Percentiles rank a stretch among this genome's conserved stretches.
Evolutionary conservation across 345 rosid genomes (phyloP).

Genomic region (Eucalyptus tenuipes): DNA sequence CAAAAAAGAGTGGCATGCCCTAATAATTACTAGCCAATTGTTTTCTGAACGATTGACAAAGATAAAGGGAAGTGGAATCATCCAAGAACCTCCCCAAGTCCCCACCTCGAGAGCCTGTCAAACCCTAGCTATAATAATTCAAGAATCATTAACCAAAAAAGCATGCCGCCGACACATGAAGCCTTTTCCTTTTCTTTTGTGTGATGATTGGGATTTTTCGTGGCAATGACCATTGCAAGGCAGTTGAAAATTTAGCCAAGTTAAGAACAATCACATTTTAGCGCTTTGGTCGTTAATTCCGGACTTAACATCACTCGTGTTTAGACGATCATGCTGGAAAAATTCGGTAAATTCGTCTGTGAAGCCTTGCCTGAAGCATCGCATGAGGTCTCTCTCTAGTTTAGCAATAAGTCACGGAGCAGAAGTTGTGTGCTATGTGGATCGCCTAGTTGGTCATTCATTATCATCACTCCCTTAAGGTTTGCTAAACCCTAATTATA

Average conservation of each 20-base stretch:
- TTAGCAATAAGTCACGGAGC: background rate
- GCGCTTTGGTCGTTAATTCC: background rate
- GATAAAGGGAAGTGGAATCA: background rate
- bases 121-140: background rate
- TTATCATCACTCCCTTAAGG: background rate
- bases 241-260: background rate
- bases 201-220: background rate
- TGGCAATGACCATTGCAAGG: background rate
- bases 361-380: background rate
- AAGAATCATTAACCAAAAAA: background rate
- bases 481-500: background rate
- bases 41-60: background rate
- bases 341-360: accelerated
- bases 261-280: background rate
- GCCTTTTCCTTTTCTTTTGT: background rate
- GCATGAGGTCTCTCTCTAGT: background rate
- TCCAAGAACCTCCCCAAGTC: background rate
- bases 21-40: background rate
- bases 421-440: background rate
- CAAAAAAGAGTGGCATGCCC: background rate
- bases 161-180: background rate
- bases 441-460: background rate
- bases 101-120: background rate
- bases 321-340: background rate
- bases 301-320: background rate